Evolutionary conservation across 176 grass and related monocot species (phyloP).

Genomic region (Leersia perrieri): DNA sequence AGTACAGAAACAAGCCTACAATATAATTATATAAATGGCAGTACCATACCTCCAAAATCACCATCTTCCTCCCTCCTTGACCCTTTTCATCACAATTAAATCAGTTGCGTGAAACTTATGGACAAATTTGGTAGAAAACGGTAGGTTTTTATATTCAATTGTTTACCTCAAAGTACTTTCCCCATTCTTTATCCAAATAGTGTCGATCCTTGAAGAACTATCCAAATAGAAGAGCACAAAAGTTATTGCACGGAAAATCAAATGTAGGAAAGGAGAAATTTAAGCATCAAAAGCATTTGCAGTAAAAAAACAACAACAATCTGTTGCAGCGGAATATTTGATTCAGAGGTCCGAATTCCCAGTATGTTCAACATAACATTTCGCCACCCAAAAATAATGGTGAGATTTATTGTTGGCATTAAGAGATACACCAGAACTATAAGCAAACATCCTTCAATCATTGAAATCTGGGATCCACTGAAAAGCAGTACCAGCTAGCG

Average conservation of each 20-base stretch:
- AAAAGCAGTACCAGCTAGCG: background rate
- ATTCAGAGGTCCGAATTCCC: background rate
- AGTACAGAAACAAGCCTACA: constrained; percentile 21
- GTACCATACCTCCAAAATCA: constrained; percentile 64
- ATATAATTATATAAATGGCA: background rate
- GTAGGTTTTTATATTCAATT: constrained; percentile 31
- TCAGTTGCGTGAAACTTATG: background rate
- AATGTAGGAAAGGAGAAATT: background rate
- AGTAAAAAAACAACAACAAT: background rate
- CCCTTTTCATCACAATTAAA: constrained; percentile 35
- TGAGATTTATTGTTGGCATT: background rate
- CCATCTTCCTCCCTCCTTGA: constrained; percentile 42
- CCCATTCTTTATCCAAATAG: constrained; percentile 99
- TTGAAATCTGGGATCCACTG: background rate
- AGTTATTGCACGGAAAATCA: background rate
- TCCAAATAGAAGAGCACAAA: constrained; percentile 10
- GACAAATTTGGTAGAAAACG: background rate
- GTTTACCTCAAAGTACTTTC: constrained; percentile 60
- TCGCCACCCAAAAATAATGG: background rate
- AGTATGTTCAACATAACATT: background rate
- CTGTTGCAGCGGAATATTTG: background rate
- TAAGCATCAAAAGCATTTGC: background rate
- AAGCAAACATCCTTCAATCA: background rate
- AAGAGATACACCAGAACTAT: background rate
- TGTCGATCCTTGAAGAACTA: constrained; percentile 98